Evolutionary conservation across 2,329 filamentous ascomycete species (phyloP), one percentile per base, ranked within the genome.

Genomic region (Pestalotiopsis sp.): DNA sequence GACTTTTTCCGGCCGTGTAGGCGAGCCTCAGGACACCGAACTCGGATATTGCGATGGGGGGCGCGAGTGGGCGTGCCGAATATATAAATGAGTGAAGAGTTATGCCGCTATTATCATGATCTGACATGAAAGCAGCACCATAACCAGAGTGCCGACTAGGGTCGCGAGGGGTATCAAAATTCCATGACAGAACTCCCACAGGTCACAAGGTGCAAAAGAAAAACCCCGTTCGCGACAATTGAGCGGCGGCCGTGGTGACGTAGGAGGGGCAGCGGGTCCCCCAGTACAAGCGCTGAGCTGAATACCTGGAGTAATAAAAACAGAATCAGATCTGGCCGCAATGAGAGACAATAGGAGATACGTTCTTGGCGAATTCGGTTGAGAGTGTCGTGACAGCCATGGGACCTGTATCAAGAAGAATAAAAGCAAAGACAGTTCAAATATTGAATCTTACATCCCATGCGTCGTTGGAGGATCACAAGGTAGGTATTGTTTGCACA

Each of bases 251-350:
- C 49, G 9, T 13, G 20, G 62, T 64, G 62, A 64, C 62, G 62
- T 64, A 64, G 62, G 62, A 64, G 62, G 62, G 62, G 62, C 49
- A 49, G 27, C 60, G 31, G 60, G 57, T 59, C 23, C 23, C 23
- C 25, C 27, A 59, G 25, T 36, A 36, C 27, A 27, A 27, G 27
- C 27, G 27, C 31, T 36, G 31, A 36, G 31, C 31, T 36, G 31
- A 36, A 36, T 9, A 36, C 31, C 6, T 27, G 12, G 4, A 27
- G 23, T 11, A 23, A 23, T 59, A 59, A 36, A n/a, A 59, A 13
- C 57, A 52, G 17, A 52, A 52, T 45, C 41, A 52, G 17, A 6
- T 11, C 14, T 17, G 17, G 14, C n/a, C 17, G 45, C 45, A 52
- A n/a, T n/a, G 20, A n/a, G 20, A 11, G 13, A 59, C 20, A 59